These are phyloP conservation scores for Rubus idaeus DNA, from an alignment of 306 rosid species.

Conservation along the genomic window DNA sequence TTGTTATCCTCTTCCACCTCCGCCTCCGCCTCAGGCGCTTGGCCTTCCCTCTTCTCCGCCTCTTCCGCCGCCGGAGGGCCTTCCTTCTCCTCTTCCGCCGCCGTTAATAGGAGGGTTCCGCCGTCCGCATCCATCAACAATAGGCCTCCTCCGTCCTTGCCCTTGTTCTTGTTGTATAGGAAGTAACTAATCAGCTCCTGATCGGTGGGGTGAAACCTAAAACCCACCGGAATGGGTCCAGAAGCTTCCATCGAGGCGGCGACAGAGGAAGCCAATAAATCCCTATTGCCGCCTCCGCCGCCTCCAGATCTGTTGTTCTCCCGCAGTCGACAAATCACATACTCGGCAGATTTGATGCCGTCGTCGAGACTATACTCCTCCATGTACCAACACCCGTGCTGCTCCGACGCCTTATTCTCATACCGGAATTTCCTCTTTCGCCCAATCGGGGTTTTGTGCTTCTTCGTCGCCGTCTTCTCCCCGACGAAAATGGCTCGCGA, in stretches of 20 bases:
- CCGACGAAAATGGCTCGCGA: not conserved
- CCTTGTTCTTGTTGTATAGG: constrained; percentile 4
- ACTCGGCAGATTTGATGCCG: not conserved
- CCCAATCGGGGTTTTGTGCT: not conserved
- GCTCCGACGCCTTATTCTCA: not conserved
- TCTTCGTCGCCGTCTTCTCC: not conserved
- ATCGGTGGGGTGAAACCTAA: constrained; percentile 2
- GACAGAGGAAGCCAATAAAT: not conserved
- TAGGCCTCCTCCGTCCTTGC: not conserved
- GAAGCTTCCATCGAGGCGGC: not conserved
- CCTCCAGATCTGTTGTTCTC: constrained; percentile 1
- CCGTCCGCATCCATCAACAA: not conserved
- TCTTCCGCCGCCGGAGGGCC: too few species aligned
- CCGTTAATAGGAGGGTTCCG: not conserved
- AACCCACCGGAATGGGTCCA: constrained; percentile 1
- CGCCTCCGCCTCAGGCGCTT: not conserved
- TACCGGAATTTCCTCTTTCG: constrained; percentile 7
- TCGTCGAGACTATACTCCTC: constrained; percentile 3
- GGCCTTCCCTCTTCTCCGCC: not conserved
- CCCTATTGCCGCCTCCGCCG: not conserved
- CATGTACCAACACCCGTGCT: constrained; percentile 5
- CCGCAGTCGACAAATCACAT: not conserved
- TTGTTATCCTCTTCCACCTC: not conserved
- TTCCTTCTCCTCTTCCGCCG: not conserved
- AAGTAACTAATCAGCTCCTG: not conserved